phyloP scores from a whole-genome alignment of 108 stramenopile genomes.

The Pseudonitzschia multiseries region DNA sequence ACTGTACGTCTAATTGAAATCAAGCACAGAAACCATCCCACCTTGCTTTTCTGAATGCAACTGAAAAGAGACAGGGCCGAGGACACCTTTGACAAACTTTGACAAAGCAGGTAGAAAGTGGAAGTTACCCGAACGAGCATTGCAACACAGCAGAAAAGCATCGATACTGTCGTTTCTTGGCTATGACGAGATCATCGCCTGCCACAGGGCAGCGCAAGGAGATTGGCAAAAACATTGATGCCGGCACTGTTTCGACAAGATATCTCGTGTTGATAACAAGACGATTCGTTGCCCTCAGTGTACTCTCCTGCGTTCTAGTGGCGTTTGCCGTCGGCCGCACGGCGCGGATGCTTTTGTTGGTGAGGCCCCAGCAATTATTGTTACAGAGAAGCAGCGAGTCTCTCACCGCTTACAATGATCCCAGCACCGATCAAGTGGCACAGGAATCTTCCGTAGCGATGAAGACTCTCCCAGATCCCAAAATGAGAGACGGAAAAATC shows the following conservation, averaged over 20 bases:
- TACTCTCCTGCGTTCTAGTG: constrained; percentile 31
- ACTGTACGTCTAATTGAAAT: no score
- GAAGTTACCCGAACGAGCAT: no score
- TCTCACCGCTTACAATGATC: not conserved
- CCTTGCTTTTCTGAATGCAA: no score
- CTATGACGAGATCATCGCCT: not conserved
- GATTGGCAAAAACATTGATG: not conserved
- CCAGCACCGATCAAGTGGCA: not conserved
- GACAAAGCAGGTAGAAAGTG: no score
- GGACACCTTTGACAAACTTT: no score
- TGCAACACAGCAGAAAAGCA: no score
- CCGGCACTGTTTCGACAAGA: not conserved
- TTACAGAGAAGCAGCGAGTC: not conserved
- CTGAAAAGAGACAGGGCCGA: no score
- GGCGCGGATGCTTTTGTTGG: constrained; percentile 43
- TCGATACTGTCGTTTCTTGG: no score
- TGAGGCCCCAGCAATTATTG: constrained; percentile 2
- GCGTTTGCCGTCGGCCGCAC: constrained; percentile 55
- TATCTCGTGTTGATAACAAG: constrained; percentile 34
- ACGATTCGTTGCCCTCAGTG: constrained; percentile 43
- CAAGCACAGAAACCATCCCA: no score
- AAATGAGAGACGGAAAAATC: constrained; percentile 43
- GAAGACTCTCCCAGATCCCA: constrained; percentile 33
- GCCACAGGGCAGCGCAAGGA: not conserved
- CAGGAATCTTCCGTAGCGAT: not conserved